Evolutionary conservation across 2,329 filamentous ascomycete species (phyloP).

Genomic region (Calonectria pseudoturangicola): DNA sequence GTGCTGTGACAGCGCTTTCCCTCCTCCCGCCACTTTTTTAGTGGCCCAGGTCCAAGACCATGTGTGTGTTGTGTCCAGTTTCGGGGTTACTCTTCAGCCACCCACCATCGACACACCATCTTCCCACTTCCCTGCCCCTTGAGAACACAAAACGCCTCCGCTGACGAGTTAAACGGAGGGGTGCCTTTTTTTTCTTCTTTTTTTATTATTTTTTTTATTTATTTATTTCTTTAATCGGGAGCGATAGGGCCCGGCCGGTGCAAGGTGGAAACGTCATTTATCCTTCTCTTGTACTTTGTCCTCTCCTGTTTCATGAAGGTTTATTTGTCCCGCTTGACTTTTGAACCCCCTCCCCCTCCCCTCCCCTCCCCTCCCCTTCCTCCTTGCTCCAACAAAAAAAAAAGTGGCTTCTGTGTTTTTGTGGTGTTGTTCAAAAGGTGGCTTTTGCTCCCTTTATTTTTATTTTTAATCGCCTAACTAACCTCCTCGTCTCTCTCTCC

Average conservation of each 20-base stretch:
- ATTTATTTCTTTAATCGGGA: background rate
- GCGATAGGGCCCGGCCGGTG: background rate
- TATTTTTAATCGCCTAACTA: background rate
- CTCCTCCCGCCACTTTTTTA: constrained; percentile 18
- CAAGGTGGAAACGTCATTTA: constrained; percentile 9
- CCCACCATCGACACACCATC: constrained; percentile 19
- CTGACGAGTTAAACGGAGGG: background rate
- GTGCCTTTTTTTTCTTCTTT: too few relatives aligned
- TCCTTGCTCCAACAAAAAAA: background rate
- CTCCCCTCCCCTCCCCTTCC: too few relatives aligned
- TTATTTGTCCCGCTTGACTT: background rate
- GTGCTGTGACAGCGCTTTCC: background rate
- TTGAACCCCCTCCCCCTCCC: background rate
- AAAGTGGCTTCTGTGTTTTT: constrained; percentile 7
- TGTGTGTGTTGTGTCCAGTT: background rate
- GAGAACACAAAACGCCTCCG: background rate
- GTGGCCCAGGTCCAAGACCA: constrained; percentile 5
- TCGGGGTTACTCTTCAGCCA: constrained; percentile 16
- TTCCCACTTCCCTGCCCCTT: constrained; percentile 8
- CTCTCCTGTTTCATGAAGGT: background rate
- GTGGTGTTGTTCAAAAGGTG: constrained; percentile 15
- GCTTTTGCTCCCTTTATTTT: background rate
- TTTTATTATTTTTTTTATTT: too few relatives aligned
- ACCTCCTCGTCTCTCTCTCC: background rate
- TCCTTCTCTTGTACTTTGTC: background rate